Conservation (phyloP, 345 rosid species). For the Ricinus communis region DNA sequence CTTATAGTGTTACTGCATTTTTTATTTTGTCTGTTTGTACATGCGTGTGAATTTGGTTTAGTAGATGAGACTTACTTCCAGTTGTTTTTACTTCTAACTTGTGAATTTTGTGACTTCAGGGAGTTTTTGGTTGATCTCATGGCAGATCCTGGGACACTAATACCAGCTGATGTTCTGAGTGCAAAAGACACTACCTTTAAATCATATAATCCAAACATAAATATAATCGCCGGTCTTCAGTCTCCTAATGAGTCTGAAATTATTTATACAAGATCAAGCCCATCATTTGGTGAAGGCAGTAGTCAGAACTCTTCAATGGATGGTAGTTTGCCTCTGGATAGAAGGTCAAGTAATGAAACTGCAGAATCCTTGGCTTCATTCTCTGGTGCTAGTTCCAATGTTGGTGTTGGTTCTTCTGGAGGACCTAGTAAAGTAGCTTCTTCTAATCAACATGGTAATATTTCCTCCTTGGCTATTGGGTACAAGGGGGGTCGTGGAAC, state of each 20-base stretch:
- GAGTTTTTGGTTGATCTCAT: constrained; percentile 99
- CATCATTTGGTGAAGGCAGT: constrained; percentile 66
- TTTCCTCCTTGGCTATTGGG: constrained; percentile 47
- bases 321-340: constrained; percentile 33
- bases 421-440: constrained; percentile 38
- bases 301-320: constrained; percentile 47
- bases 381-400: constrained; percentile 35
- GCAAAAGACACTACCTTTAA: constrained; percentile 51
- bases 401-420: constrained; percentile 57
- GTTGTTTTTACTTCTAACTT: constrained; percentile 24
- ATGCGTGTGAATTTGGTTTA: neutral
- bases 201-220: constrained; percentile 47
- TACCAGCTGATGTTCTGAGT: constrained; percentile 86
- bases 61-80: constrained; percentile 13
- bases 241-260: constrained; percentile 42
- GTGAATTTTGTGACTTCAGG: constrained; percentile 46
- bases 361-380: constrained; percentile 39
- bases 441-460: constrained; percentile 52
- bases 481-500: constrained; percentile 64
- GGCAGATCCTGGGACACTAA: constrained; percentile 99
- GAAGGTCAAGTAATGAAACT: constrained; percentile 39
- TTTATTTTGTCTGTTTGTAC: neutral
- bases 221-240: constrained; percentile 44
- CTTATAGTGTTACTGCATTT: neutral
- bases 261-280: constrained; percentile 44